Base-by-base conservation (phyloP, 83 land plant genomes). In the Isoetes engelmannii region DNA sequence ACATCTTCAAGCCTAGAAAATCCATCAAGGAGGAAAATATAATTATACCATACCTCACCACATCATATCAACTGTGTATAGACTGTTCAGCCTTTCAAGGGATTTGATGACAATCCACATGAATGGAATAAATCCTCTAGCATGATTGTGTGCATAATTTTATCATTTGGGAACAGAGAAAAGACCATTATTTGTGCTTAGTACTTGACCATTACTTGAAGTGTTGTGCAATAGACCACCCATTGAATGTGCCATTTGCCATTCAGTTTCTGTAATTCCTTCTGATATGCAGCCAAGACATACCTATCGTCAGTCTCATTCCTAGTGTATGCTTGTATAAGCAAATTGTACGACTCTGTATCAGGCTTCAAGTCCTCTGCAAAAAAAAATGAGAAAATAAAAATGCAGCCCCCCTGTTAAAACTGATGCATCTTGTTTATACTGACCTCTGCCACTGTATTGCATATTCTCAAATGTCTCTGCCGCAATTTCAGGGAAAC, bases 401-500 rank as follows among this genome's bases (percentile, higher is more conserved):
- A 9, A 13, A 6, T 47, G 47, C 41, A 71, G 37, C 37, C 2
- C 37, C 37, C 2, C 37, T 28, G 0, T 28, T 28, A 28, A 28
- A 28, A 28, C 37, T 28, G 2, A 28, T 28, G 37, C 37, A 28
- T 28, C 37, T 28, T 28, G 2, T 28, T 28, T 28, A 28, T 28
- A 28, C 37, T 28, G 37, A 28, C 37, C 43, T 89, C 94, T 89
- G 81, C 83, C 86, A 45, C 92, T 92, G 77, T 87, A 96, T 60
- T 82, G 84, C 97, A 96, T 92, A 68, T 83, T 81, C 72, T 96
- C 99, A 87, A 91, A 92, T 45, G 98, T 92, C 71, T 84, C 68
- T 63, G 84, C 81, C 63, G 97, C 86, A 58, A 96, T 81, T 71
- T 96, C 97, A 63, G 99, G 98, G 58, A 84, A 85, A 59, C 87